Evolutionary conservation across 192 early-diverging fungal genomes (phyloP).

Genomic region (Dispira simplex): DNA sequence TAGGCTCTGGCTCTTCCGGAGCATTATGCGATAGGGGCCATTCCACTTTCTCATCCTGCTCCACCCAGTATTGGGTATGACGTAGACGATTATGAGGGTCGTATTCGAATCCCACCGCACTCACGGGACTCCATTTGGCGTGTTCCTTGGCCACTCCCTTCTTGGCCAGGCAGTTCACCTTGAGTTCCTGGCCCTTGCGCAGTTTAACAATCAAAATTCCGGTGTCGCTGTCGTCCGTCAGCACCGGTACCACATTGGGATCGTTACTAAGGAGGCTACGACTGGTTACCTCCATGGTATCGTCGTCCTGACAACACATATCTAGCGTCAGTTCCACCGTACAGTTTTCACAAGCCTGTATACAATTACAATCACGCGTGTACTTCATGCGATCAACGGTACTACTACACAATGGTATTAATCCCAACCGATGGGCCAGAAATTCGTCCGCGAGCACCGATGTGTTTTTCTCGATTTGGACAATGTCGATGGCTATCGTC

Average conservation of each 20-base stretch:
- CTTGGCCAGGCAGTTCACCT: constrained; percentile 81
- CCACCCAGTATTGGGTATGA: constrained; percentile 88
- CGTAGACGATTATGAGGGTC: constrained; percentile 90
- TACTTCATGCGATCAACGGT: constrained; percentile 69
- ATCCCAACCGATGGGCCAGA: constrained; percentile 84
- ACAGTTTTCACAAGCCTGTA: constrained; percentile 75
- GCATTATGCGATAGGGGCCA: constrained; percentile 66
- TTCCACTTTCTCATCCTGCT: constrained; percentile 67
- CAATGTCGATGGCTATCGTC: constrained; percentile 94
- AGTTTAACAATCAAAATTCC: constrained; percentile 81
- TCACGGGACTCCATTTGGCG: constrained; percentile 91
- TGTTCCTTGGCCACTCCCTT: constrained; percentile 97
- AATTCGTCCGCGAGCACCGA: constrained; percentile 92
- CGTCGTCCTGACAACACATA: constrained; percentile 65
- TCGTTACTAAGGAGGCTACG: constrained; percentile 62
- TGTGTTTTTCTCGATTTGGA: constrained; percentile 86
- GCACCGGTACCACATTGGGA: constrained; percentile 48
- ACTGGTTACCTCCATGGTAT: constrained; percentile 68
- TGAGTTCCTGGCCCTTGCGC: constrained; percentile 83
- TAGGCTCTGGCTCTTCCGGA: constrained; percentile 30
- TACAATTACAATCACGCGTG: constrained; percentile 59
- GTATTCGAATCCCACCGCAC: constrained; percentile 86
- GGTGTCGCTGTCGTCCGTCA: constrained; percentile 41
- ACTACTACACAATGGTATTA: constrained; percentile 77
- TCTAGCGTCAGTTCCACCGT: constrained; percentile 79